Percentiles rank a stretch among this genome's conserved stretches.
phyloP scores from a whole-genome alignment of 352 stramenopile species.

The Globisporangium carolinianum region DNA sequence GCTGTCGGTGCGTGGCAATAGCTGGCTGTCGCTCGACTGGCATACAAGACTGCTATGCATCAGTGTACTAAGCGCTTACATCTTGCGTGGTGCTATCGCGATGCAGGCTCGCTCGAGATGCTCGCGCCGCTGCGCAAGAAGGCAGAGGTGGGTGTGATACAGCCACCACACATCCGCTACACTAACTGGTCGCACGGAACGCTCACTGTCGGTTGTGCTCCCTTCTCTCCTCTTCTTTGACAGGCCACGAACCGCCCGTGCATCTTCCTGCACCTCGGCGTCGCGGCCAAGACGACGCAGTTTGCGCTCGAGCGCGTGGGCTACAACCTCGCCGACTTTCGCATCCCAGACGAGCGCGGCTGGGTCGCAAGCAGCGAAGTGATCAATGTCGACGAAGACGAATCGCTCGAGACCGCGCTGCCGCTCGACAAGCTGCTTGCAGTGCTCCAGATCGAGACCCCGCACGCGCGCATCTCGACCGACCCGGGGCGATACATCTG shows the following conservation, averaged over 20 bases:
- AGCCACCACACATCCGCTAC: not conserved
- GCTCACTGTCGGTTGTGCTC: too few relatives aligned
- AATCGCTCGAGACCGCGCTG: conserved; percentile 40
- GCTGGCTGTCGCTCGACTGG: too few relatives aligned
- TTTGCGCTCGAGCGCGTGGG: conserved; percentile 60
- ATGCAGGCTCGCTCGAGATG: conserved; percentile 26
- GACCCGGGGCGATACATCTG: conserved; percentile 82
- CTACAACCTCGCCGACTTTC: conserved; percentile 79
- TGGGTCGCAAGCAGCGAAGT: conserved; percentile 47
- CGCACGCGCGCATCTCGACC: conserved; percentile 43
- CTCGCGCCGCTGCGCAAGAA: conserved; percentile 26
- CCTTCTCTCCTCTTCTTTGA: not conserved
- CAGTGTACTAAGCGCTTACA: not conserved
- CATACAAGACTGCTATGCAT: not conserved
- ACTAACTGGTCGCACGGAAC: too few relatives aligned
- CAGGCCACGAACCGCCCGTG: conserved; percentile 41
- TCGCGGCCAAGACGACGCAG: conserved; percentile 33
- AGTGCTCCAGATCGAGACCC: conserved; percentile 22
- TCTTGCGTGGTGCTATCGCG: not conserved
- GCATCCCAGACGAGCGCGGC: conserved; percentile 72
- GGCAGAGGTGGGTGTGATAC: conserved; percentile 20
- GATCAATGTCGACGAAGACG: conserved; percentile 39
- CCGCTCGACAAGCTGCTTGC: conserved; percentile 52
- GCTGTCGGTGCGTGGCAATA: conserved; percentile 24
- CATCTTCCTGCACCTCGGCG: conserved; percentile 72